Evolutionary conservation across 305 asterid species (phyloP), one percentile per base, ranked within the genome.

Genomic region (Fraxinus ornus): DNA sequence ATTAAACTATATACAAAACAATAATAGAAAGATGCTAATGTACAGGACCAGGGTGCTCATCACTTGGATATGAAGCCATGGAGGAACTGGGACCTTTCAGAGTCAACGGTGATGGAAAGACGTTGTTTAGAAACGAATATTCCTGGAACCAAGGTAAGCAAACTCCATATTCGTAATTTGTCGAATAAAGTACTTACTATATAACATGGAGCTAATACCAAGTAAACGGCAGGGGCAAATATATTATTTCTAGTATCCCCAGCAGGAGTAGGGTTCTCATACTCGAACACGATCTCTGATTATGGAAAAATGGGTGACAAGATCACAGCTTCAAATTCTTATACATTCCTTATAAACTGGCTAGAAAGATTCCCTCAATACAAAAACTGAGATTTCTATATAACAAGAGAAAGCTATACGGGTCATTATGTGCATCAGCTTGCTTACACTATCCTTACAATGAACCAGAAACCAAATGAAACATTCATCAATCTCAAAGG

Each of bases 371-470:
- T 90, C 74, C 92, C 90, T 2, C 88, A 89, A 24, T 91, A 91
- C 80, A 89, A 90, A 79, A 79, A 77, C 39, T 41, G 91, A 39
- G 91, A 90, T 6, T 87, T 90, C n/a, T 90, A 84, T 44, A 86
- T 90, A 9, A 82, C 91, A 1, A 90, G 93, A 21, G 92, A 90
- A 86, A 90, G 93, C 30, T 91, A 90, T 39, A 88, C 87, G 0
- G 93, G 95, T 2, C 95, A 89, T 79, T 90, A 88, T 44, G 91
- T 87, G 22, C 91, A 91, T 57, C 91, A 89, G 74, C 88, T 91
- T 49, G 91, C 92, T 75, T 28, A 85, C 32, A 47, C 82, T 26
- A 86, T 89, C 78, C 86, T 88, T 62, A 41, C 79, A 28, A 78
- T 81, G 70, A 91, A 90, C 84, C 87, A 82, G 15, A 44, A 9